Conservation (phyloP, 805 yeast genomes). For the Zygosaccharomyces bailii region DNA sequence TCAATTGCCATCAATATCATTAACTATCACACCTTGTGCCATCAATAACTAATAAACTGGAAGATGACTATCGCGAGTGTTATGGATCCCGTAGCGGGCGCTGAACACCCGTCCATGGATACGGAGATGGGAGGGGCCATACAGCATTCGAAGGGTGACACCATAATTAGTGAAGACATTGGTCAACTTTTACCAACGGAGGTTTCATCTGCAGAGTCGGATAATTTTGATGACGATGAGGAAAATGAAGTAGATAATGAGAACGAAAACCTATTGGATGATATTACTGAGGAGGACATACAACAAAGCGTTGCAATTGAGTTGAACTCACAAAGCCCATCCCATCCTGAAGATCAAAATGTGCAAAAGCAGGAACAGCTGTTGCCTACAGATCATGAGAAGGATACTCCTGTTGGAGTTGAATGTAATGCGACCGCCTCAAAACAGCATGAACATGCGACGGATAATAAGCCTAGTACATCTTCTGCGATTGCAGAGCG, state of each 20-base stretch:
- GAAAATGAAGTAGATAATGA: conserved; percentile 18
- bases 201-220: conserved; percentile 25
- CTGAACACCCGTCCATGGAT: conserved; percentile 3
- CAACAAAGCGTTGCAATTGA: conserved; percentile 12
- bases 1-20: neutral
- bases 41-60: too few species aligned
- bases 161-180: conserved; percentile 21
- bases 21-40: too few species aligned
- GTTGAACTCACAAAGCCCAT: neutral
- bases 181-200: conserved; percentile 24
- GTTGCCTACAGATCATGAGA: neutral
- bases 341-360: conserved; percentile 14
- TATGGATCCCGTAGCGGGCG: conserved; percentile 5
- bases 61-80: conserved; percentile 7
- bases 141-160: conserved; percentile 6
- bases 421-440: neutral
- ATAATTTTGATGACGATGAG: conserved; percentile 17
- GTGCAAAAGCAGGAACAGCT: neutral
- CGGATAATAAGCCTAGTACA: neutral
- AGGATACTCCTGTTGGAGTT: neutral
- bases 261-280: conserved; percentile 17
- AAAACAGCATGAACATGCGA: neutral
- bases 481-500: neutral
- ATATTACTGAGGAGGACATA: conserved; percentile 26
- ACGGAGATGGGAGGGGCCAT: conserved; percentile 3